Conservation (phyloP, 768 basidiomycete species). For the Harrya chromipes region DNA sequence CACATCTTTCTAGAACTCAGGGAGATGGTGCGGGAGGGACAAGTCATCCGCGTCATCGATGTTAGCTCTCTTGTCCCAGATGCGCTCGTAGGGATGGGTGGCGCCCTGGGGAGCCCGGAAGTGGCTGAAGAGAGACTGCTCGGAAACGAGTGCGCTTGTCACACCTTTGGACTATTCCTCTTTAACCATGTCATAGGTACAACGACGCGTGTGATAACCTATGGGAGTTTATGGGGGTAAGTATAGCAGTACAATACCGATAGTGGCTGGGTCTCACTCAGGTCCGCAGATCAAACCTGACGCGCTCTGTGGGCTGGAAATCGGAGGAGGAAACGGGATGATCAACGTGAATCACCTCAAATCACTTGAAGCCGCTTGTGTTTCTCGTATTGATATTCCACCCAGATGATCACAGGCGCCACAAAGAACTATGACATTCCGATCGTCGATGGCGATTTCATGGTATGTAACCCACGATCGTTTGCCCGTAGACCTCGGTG, state of each 20-base stretch:
- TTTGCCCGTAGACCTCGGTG: background rate
- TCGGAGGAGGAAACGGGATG: conserved; percentile 47
- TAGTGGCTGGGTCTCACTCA: conserved; percentile 3
- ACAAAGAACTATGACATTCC: conserved; percentile 37
- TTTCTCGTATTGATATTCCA: conserved; percentile 10
- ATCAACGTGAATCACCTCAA: conserved; percentile 30
- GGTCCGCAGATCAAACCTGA: conserved; percentile 30
- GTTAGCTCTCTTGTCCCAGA: conserved; percentile 41
- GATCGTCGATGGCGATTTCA: conserved; percentile 44
- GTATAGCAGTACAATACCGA: background rate
- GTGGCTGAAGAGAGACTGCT: conserved; percentile 37
- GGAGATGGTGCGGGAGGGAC: conserved; percentile 51
- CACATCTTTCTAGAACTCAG: conserved; percentile 48
- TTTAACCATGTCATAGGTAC: conserved; percentile 21
- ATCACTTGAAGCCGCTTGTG: background rate
- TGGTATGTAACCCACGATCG: conserved; percentile 26
- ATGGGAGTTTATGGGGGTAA: conserved; percentile 28
- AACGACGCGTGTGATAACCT: conserved; percentile 32
- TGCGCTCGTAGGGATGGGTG: conserved; percentile 40
- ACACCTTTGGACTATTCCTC: background rate
- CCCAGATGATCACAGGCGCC: conserved; percentile 36
- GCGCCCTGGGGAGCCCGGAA: conserved; percentile 43
- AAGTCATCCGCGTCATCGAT: conserved; percentile 44
- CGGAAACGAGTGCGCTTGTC: conserved; percentile 33
- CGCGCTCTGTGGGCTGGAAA: conserved; percentile 38